Base-by-base conservation (phyloP, 306 rosid species). In the Cicer yamashitae region DNA sequence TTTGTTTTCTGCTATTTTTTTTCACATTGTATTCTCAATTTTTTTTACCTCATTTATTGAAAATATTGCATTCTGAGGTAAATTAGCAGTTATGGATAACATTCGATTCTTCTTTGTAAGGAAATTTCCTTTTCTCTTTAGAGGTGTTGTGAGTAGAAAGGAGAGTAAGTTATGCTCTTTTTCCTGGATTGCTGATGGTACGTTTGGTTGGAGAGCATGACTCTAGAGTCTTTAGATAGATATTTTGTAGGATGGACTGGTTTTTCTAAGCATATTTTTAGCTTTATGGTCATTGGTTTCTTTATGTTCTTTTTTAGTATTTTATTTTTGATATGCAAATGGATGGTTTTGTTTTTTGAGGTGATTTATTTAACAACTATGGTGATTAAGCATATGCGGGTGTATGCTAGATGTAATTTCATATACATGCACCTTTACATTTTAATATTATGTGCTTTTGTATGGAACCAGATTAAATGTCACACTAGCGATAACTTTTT, bases 1-100 rank as follows among this genome's bases (percentile, higher is more conserved):
- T 94, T 77, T 77, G 88, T 82, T 38, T 77, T 70, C 68, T 78
- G 65, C 81, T 51, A 51, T 66, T 66, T 77, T 62, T 17, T 46
- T 64, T 75, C 65, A 22, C 59, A 25, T 77, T 71, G 68, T 45
- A 79, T 67, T 70, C 52, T 15, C 66, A n/a, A 8, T 22, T 71
- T 6, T 53, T 54, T 41, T 15, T 6, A 63, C 18, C 58, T 20
- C 34, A 47, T 58, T 37, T 43, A 43, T 17, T 53, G 82, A 61
- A 61, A 67, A 69, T 46, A 6, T 10, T 59, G 66, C 70, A 14
- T 41, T 67, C 25, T 15, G 53, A 64, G 85, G 43, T 73, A 67
- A 39, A 38, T 61, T 78, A 78, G 17, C 17, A 77, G 52, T 58
- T 59, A 40, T 6, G 43, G 67, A 65, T 60, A 20, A 25, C 45